Base-by-base conservation (phyloP, 2,329 filamentous ascomycete species). In the Lachnellula subtilissima region DNA sequence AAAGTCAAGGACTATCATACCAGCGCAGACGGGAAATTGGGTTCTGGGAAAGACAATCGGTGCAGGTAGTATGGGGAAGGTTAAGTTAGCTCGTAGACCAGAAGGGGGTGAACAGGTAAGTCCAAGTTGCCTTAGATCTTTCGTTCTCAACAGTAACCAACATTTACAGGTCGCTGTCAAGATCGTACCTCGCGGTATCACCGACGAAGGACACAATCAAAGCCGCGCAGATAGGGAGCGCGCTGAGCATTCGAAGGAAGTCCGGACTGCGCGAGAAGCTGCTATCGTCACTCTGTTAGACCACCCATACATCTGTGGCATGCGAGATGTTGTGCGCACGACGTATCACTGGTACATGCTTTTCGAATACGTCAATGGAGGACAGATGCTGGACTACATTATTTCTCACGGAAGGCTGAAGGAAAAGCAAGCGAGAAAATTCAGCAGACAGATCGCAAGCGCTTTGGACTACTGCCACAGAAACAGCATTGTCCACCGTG, bases 261-360 rank as follows among this genome's bases (percentile, higher is more conserved):
- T 97, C 64, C 85, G 94, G 56, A 97, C 94, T 14, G 91, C 93
- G 42, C 85, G 94, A 69, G 94, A 99, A 73, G 93, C 94, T 43
- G 94, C 94, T 64, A 97, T 99, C 69, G 93, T 97, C 61, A 96
- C 90, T 25, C 84, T 99, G 48, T 82, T 97, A 55, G 91, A 91
- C 69, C 94, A 97, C 68, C 94, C 93, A 14, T 95, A 96, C 70
- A 95, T 99, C 56, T 97, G 94, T 71, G 91, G 89, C 57, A 89
- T 99, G 81, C 86, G 91, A 63, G 94, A 99, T 74, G 91, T 97
- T 25, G 88, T 97, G 55, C 87, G 92, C 56, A 97, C 94, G 50
- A 93, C 94, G 68, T 94, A 97, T 71, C 94, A 99, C 74, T 99
- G 94, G 94, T 99, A 99, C 74, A 99, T 99, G 94, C 85, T 99